phyloP scores from a whole-genome alignment of 2,329 filamentous ascomycete species.

The Scedosporium minutisporum region DNA sequence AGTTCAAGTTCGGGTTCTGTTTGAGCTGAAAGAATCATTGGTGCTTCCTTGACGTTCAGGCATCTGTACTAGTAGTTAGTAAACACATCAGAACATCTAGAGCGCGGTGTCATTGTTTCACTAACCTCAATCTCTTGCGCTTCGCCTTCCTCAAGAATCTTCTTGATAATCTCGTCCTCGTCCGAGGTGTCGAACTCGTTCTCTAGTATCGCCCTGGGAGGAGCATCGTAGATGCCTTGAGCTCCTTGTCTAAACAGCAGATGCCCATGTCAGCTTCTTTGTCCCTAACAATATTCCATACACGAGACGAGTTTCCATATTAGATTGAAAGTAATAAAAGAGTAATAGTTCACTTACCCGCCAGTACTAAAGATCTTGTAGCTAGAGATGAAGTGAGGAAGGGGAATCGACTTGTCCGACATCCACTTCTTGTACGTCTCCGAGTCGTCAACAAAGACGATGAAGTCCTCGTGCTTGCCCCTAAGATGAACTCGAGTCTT shows the following conservation, averaged over 20 bases:
- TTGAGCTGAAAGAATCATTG: constrained; percentile 2
- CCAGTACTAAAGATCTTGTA: constrained; percentile 89
- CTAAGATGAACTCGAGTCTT: constrained; percentile 80
- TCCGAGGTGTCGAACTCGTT: constrained; percentile 77
- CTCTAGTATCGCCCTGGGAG: constrained; percentile 65
- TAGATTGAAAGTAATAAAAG: background rate
- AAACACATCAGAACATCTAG: background rate
- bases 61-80: constrained; percentile 2
- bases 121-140: constrained; percentile 51
- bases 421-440: constrained; percentile 72
- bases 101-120: background rate
- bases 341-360: constrained; percentile 51
- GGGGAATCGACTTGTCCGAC: constrained; percentile 64
- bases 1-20: background rate
- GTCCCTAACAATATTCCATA: no score
- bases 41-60: background rate
- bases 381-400: constrained; percentile 75
- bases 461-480: constrained; percentile 52
- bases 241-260: constrained; percentile 59
- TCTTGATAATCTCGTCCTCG: constrained; percentile 71
- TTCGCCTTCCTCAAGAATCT: constrained; percentile 69
- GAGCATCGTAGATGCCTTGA: constrained; percentile 68
- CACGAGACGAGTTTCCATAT: no score
- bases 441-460: constrained; percentile 49
- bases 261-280: background rate